A percentile compares a stretch with the other conserved stretches of the same genome.
Conservation (phyloP, 2,329 filamentous ascomycete species). For the Geosmithia putterillii region DNA sequence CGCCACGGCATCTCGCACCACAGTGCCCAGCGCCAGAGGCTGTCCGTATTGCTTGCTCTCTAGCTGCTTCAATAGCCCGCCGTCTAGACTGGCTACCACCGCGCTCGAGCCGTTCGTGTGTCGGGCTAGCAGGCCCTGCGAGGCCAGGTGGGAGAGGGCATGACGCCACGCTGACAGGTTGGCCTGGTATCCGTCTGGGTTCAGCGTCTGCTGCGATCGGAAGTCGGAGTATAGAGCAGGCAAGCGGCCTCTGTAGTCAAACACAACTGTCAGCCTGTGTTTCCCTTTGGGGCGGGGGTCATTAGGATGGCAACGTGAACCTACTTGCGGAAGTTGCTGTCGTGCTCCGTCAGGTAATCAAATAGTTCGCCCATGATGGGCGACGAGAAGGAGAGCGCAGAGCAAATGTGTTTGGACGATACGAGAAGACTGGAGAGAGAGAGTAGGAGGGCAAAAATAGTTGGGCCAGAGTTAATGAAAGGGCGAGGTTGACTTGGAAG, state of each 20-base stretch:
- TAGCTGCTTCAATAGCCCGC: slow-evolving; percentile 56
- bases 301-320: slow-evolving; percentile 3
- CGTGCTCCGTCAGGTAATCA: slow-evolving; percentile 48
- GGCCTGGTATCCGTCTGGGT: slow-evolving; percentile 74
- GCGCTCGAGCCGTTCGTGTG: slow-evolving; percentile 28
- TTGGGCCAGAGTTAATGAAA: background rate
- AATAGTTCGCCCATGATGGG: slow-evolving; percentile 53
- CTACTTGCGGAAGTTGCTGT: slow-evolving; percentile 49
- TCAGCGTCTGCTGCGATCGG: slow-evolving; percentile 56
- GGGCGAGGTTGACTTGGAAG: background rate
- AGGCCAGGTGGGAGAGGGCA: slow-evolving; percentile 57
- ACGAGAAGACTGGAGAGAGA: background rate
- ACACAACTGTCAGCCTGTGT: background rate
- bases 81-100: slow-evolving; percentile 41
- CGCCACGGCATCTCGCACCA: slow-evolving; percentile 61
- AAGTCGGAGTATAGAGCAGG: slow-evolving; percentile 87
- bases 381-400: background rate
- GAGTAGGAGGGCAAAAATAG: background rate
- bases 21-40: slow-evolving; percentile 68
- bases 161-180: slow-evolving; percentile 72
- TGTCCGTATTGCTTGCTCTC: slow-evolving; percentile 68
- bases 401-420: background rate
- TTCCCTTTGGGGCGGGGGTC: background rate
- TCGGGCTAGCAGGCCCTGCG: slow-evolving; percentile 41
- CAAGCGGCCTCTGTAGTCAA: slow-evolving; percentile 50